Conservation (phyloP, 106 monocot genomes). For the Dactylorhiza incarnata region DNA sequence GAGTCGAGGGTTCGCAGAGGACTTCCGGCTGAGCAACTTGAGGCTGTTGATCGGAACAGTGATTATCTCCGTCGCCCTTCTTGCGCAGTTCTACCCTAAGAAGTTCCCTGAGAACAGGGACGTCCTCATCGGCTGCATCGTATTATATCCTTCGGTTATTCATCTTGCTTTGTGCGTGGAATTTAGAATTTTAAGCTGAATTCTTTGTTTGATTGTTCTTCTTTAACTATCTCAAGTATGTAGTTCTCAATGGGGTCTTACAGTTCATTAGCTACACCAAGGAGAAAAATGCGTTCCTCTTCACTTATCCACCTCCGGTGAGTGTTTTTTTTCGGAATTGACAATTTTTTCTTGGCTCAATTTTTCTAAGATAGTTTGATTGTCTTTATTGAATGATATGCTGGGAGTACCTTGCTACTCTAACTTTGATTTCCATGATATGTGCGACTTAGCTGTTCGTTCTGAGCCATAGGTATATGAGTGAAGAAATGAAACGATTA, state of each 20-base stretch:
- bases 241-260: conserved; percentile 69
- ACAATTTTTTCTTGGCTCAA: background rate
- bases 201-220: conserved; percentile 10
- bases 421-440: background rate
- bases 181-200: background rate
- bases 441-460: too few relatives aligned
- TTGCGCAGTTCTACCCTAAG: conserved; percentile 93
- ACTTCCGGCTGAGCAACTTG: conserved; percentile 64
- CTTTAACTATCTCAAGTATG: conserved; percentile 74
- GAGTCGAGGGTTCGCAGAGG: conserved; percentile 63
- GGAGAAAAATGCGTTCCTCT: conserved; percentile 94
- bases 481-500: too few relatives aligned
- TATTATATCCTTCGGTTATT: conserved; percentile 68
- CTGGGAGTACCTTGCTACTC: background rate
- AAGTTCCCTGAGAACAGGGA: conserved; percentile 92
- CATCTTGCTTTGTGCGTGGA: background rate
- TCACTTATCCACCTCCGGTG: conserved; percentile 84
- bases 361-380: background rate
- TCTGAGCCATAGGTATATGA: too few relatives aligned
- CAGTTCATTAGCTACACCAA: conserved; percentile 68
- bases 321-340: conserved; percentile 15
- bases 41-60: conserved; percentile 56
- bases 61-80: conserved; percentile 65
- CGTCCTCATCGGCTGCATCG: conserved; percentile 76
- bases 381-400: background rate